phyloP scores from a whole-genome alignment of 768 basidiomycete genomes.

The Russula foetens region DNA sequence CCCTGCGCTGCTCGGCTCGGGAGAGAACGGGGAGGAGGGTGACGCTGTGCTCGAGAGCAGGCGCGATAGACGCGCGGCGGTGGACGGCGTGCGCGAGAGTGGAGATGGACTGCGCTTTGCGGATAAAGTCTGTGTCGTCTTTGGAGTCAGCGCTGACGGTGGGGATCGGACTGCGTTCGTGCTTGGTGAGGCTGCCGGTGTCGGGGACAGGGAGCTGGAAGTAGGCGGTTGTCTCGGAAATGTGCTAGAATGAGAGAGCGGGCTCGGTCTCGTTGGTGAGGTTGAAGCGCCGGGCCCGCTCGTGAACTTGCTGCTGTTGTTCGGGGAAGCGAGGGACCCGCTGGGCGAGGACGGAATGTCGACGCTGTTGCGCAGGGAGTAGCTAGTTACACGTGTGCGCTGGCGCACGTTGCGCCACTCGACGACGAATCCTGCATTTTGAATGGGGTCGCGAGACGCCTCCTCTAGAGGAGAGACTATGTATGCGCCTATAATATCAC shows the following conservation, averaged over 20 bases:
- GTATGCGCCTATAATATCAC: slow-evolving; percentile 70
- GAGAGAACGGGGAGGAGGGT: slow-evolving; percentile 4
- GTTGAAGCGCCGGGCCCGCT: background rate
- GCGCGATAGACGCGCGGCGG: slow-evolving; percentile 24
- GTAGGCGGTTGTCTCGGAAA: background rate
- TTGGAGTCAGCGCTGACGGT: slow-evolving; percentile 1
- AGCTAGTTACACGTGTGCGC: slow-evolving; percentile 72
- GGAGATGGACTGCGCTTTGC: slow-evolving; percentile 4
- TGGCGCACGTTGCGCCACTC: slow-evolving; percentile 69
- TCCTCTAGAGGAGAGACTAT: slow-evolving; percentile 92
- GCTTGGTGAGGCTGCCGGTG: background rate
- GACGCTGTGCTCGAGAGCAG: slow-evolving; percentile 33
- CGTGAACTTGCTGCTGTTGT: background rate
- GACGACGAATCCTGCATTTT: slow-evolving; percentile 85
- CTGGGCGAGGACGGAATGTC: slow-evolving; percentile 24
- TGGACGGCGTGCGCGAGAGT: slow-evolving; percentile 17
- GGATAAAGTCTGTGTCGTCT: slow-evolving; percentile 5
- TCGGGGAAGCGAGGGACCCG: background rate
- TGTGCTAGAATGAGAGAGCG: background rate
- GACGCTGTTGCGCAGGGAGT: slow-evolving; percentile 71
- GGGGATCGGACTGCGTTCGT: background rate
- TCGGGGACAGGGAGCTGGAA: background rate
- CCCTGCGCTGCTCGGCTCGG: background rate
- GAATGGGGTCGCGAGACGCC: slow-evolving; percentile 75
- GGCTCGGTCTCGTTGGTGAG: background rate